phyloP scores from a whole-genome alignment of 192 early-diverging fungal genomes.

The Phycomyces blakesleeanus region DNA sequence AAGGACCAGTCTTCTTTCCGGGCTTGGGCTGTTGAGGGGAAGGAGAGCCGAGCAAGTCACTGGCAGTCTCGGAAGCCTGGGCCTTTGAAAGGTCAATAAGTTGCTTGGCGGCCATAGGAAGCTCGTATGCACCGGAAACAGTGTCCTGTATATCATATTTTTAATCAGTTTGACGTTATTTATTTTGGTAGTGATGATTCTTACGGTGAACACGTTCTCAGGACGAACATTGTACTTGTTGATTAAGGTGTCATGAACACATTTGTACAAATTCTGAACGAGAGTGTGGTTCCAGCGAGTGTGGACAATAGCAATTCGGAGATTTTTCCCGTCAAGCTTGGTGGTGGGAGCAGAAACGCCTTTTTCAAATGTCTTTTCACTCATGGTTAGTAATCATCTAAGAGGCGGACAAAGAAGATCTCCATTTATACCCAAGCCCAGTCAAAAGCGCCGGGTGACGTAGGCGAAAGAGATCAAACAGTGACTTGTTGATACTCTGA shows the following conservation, averaged over 20 bases:
- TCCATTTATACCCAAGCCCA: neutral
- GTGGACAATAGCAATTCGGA: constrained; percentile 80
- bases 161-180: neutral
- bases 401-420: neutral
- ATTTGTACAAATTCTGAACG: constrained; percentile 79
- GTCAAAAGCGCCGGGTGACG: too few relatives aligned
- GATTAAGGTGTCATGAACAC: constrained; percentile 63
- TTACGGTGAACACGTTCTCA: constrained; percentile 69
- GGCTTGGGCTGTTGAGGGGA: constrained; percentile 5
- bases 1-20: constrained; percentile 46
- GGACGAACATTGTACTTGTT: constrained; percentile 59
- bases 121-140: constrained; percentile 93
- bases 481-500: too few relatives aligned
- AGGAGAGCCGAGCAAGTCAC: constrained; percentile 48
- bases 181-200: neutral
- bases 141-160: constrained; percentile 34
- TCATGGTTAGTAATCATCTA: constrained; percentile 11
- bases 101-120: constrained; percentile 83
- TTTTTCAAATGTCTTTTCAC: constrained; percentile 56
- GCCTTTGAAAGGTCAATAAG: constrained; percentile 68
- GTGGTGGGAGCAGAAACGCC: constrained; percentile 58
- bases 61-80: constrained; percentile 51
- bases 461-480: too few relatives aligned
- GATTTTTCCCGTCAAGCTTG: constrained; percentile 57
- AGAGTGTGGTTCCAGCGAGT: constrained; percentile 92